These are phyloP conservation scores for Gliomastix tumulicola DNA, from an alignment of 2,329 filamentous ascomycete species.

Conservation along the genomic window DNA sequence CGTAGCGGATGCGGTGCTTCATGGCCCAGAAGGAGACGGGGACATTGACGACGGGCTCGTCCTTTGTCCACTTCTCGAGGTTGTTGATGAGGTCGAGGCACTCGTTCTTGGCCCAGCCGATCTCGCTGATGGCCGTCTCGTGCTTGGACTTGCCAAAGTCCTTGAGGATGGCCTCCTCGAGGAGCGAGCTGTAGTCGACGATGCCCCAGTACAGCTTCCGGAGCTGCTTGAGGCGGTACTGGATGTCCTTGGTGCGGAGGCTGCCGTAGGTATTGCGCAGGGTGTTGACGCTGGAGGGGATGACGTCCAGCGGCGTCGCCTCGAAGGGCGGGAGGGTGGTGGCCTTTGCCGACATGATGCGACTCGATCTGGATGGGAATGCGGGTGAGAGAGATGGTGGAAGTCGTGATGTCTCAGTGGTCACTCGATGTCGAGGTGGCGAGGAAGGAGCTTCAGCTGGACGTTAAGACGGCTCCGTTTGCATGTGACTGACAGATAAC, in stretches of 20 bases:
- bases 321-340: constrained; percentile 41
- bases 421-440: too few relatives aligned
- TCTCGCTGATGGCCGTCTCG: constrained; percentile 69
- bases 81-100: constrained; percentile 73
- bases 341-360: constrained; percentile 30
- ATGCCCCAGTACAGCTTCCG: constrained; percentile 93
- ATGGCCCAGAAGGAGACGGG: constrained; percentile 61
- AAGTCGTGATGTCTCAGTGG: too few relatives aligned
- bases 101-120: constrained; percentile 74
- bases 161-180: constrained; percentile 66
- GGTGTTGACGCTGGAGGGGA: constrained; percentile 52
- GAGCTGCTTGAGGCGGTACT: constrained; percentile 79
- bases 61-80: constrained; percentile 74
- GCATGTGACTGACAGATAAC: too few relatives aligned
- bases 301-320: constrained; percentile 58
- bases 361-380: too few relatives aligned
- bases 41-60: constrained; percentile 69
- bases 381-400: too few relatives aligned
- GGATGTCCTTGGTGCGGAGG: constrained; percentile 74
- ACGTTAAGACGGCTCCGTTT: too few relatives aligned
- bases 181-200: constrained; percentile 66
- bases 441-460: too few relatives aligned
- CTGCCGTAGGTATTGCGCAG: constrained; percentile 66
- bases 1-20: constrained; percentile 72
- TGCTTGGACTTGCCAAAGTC: constrained; percentile 74